Base-by-base conservation (phyloP, 768 basidiomycete genomes). In the Tricholoma matsutake region DNA sequence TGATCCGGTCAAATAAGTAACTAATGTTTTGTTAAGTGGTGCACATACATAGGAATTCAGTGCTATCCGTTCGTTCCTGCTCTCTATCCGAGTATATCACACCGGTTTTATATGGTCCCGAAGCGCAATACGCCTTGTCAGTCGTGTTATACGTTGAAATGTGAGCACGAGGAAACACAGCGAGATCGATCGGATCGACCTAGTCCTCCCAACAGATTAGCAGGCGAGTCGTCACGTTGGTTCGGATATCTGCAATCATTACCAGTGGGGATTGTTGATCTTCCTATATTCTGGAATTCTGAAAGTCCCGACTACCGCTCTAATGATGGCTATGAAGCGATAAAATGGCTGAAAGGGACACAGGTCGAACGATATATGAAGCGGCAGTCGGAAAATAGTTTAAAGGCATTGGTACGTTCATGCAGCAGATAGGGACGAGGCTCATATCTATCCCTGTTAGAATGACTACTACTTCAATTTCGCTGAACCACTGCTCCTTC, bases 171-270 rank as follows among this genome's bases (percentile, higher is more conserved):
- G 67, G 64, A 41, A 56, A 56, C 28, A 29, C 11, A 45, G 9
- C 7, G 29, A 16, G 57, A 56, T 58, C 49, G 45, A 58, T 59
- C 18, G 45, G 31, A 32, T 18, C 32, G n/a, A 43, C 52, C 61
- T 65, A 41, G 22, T 1, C 2, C 53, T 60, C 31, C 49, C 57
- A 54, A 56, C 63, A 90, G 88, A 59, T 67, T 85, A 53, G 75
- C 70, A 57, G 83, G 81, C 35, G 47, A 69, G 51, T 56, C 58
- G 25, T 91, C 89, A 8, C 76, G 75, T 45, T 92, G 88, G 87
- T 78, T 72, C 64, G 83, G 81, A 49, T 92, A 91, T 72, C 68
- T 92, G 5, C 82, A 87, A 64, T 85, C 85, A 10, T 75, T 92
- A 6, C 86, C 88, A n/a, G 61, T 67, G 45, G 69, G 71, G 43